phyloP scores from a whole-genome alignment of 2,329 filamentous ascomycete species.

The Colletotrichum liriopes region DNA sequence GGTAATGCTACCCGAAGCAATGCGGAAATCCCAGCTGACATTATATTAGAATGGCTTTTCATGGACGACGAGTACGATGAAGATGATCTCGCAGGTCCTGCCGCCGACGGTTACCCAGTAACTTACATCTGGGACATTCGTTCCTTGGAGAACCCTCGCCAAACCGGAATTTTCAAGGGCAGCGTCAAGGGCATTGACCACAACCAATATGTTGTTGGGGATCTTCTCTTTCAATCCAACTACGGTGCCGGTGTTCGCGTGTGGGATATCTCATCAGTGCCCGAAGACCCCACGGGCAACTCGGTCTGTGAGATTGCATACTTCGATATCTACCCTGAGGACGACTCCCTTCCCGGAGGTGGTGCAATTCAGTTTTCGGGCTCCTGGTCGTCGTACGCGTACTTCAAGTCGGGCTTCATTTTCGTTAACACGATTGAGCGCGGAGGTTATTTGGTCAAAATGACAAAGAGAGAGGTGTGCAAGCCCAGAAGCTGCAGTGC shows the following conservation, averaged over 20 bases:
- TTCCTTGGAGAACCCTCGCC: slow-evolving; percentile 57
- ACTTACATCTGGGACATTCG: slow-evolving; percentile 67
- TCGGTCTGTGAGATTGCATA: slow-evolving; percentile 60
- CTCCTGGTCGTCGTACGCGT: slow-evolving; percentile 62
- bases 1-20: slow-evolving; percentile 46
- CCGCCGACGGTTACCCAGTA: slow-evolving; percentile 59
- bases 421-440: slow-evolving; percentile 62
- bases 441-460: slow-evolving; percentile 58
- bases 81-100: slow-evolving; percentile 54
- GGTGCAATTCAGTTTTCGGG: slow-evolving; percentile 56
- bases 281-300: slow-evolving; percentile 55
- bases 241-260: slow-evolving; percentile 61
- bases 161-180: slow-evolving; percentile 59
- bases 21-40: background rate
- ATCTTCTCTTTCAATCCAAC: slow-evolving; percentile 61
- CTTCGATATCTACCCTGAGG: slow-evolving; percentile 65
- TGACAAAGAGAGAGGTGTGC: slow-evolving; percentile 46
- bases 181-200: slow-evolving; percentile 59
- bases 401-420: slow-evolving; percentile 59
- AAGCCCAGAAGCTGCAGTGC: slow-evolving; percentile 45
- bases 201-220: slow-evolving; percentile 61
- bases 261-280: slow-evolving; percentile 52
- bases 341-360: slow-evolving; percentile 57
- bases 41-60: slow-evolving; percentile 52
- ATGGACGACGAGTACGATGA: slow-evolving; percentile 68